Percentiles rank a stretch among this genome's conserved stretches.
phyloP scores from a whole-genome alignment of 169 alveolate genomes.

The Plasmodium falciparum region DNA sequence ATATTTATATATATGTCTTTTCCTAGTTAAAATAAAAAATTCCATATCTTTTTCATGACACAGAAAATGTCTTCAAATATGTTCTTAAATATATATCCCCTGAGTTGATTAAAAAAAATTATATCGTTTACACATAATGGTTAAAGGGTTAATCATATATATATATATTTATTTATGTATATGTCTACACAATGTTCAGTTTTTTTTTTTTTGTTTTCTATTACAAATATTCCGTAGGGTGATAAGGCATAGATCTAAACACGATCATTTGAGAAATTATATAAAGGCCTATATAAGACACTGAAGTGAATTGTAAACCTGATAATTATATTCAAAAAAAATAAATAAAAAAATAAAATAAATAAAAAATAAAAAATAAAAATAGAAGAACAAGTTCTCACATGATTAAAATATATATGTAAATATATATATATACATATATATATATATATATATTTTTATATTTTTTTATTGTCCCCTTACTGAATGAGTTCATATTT shows the following conservation, averaged over 20 bases:
- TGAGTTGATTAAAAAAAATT: conserved; percentile 1
- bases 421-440: too few relatives aligned
- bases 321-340: neutral
- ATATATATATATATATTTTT: neutral
- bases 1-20: too few relatives aligned
- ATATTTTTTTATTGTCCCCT: neutral
- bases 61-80: conserved; percentile 39
- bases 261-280: conserved; percentile 12
- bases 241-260: conserved; percentile 44
- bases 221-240: conserved; percentile 71
- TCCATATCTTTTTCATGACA: conserved; percentile 32
- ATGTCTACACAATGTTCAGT: neutral
- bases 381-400: neutral
- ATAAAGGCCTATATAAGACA: conserved; percentile 42
- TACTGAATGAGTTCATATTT: conserved; percentile 37
- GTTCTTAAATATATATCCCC: conserved; percentile 64
- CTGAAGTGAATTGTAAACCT: conserved; percentile 46
- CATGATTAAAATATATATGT: neutral
- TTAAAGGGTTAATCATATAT: neutral
- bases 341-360: neutral
- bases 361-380: neutral
- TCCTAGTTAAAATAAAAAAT: conserved; percentile 8
- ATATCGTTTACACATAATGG: neutral
- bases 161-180: neutral
- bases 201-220: neutral